Base-by-base conservation (phyloP, 1,284 basidiomycete genomes). In the Microbotryomycetes sp. region DNA sequence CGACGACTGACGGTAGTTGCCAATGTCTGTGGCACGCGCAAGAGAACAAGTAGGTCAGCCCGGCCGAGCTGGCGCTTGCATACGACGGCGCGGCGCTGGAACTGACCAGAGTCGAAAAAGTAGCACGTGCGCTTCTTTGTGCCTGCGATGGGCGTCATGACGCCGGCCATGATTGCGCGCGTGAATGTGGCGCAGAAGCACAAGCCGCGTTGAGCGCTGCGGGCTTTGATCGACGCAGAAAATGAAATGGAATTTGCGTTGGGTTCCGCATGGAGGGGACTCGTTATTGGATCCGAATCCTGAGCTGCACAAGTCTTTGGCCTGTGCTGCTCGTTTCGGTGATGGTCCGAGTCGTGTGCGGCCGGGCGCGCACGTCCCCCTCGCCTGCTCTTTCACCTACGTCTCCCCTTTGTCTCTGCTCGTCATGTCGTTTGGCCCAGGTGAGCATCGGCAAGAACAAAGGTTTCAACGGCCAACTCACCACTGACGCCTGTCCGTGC, bases 71-170 rank as follows among this genome's bases (percentile, higher is more conserved):
- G 6, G 9, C 13, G 11, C 11, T 41, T 21, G 35, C 24, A 26
- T n/a, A 26, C 4, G 6, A 11, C 4, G 35, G n/a, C 11, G 26
- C 47, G 9, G 18, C 9, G 9, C 4, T 18, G 16, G 27, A 15
- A 60, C 67, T 96, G 91, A 76, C 98, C 96, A 21, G 92, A 96
- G 78, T 99, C 96, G 68, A 77, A 78, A 67, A 78, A 78, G 73
- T 78, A 66, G 73, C 77, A 68, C 2, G 66, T 68, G 18, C 61
- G 48, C 59, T 61, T 62, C 61, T 68, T 68, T n/a, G 51, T 30
- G 29, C 64, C 64, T 18, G 62, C 56, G 30, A 68, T 66, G 21
- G 67, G 67, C 5, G 55, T 58, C 56, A 68, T 61, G 54, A 67
- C 58, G 2, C 63, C 66, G 18, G 58, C 50, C 50, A 41, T 41